Base-by-base conservation (phyloP, 352 stramenopile species). In the Proteromonas lacertae region DNA sequence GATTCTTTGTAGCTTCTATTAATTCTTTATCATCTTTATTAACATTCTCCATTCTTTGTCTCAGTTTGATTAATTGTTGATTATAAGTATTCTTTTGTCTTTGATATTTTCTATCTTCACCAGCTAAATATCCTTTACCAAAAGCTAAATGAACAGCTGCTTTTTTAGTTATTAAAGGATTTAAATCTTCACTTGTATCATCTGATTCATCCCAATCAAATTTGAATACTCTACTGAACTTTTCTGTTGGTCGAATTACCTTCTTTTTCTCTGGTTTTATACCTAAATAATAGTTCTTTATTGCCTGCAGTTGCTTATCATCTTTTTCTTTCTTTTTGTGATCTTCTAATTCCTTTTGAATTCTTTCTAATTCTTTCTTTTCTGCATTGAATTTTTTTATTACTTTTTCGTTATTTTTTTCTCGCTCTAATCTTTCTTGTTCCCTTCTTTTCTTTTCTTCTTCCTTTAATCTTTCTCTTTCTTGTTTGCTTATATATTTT, bases 141-240 rank as follows among this genome's bases (percentile, higher is more conserved):
- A 73, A 88, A 5, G 81, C 56, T 32, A 82, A 41, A 38, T 84
- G 82, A 7, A 86, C 65, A 35, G 81, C 59, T 43, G 71, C 48
- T n/a, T 56, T 51, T 25, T 84, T 62, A 14, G 55, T 56, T 43
- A 88, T 88, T 42, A 90, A 45, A 14, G 72, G 72, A 42, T 90
- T 86, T 16, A 80, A 37, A 41, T 86, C 72, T 38, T 81, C 66
- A 19, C 61, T 78, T 23, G 74, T 90, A 47, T 90, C 74, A 26
- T 90, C 74, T 10, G 30, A 39, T 8, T 64, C 58, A 23, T 88
- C 66, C 74, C 74, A 90, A 46, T 88, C 67, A 45, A 90, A 88
- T 44, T 83, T 64, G 43, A 83, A 87, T 45, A 79, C 76, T 44
- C 78, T 73, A 24, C 62, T 58, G 38, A 82, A 86, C 45, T 86